Percentiles rank a stretch among this genome's conserved stretches.
phyloP scores from a whole-genome alignment of 495 filamentous ascomycete genomes.

The Neurospora africana region DNA sequence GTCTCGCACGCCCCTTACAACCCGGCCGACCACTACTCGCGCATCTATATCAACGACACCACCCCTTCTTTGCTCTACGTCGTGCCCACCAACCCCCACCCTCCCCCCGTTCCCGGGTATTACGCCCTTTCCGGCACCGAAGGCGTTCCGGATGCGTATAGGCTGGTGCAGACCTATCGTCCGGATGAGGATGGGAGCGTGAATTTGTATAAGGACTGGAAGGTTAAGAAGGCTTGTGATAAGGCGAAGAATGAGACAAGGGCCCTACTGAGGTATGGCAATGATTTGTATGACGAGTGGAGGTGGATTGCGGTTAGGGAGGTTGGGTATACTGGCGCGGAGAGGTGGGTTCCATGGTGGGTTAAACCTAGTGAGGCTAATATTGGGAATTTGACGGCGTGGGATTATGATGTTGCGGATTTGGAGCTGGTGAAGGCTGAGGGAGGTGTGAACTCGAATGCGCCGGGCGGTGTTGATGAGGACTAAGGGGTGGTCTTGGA shows the following conservation, averaged over 20 bases:
- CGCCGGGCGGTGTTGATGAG: conserved; percentile 14
- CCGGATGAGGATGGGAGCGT: conserved; percentile 1
- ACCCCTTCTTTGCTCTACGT: conserved; percentile 3
- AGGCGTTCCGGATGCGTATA: conserved; percentile 9
- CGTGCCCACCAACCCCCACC: conserved; percentile 16
- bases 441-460: conserved; percentile 10
- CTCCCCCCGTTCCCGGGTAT: conserved; percentile 17
- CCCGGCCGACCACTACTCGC: conserved; percentile 11
- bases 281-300: not conserved
- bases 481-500: not conserved
- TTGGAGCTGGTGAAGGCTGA: conserved; percentile 10
- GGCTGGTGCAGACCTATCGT: conserved; percentile 9
- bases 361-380: conserved; percentile 6
- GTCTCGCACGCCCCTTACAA: conserved; percentile 11
- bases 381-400: conserved; percentile 1
- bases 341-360: conserved; percentile 8
- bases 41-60: conserved; percentile 3
- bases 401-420: conserved; percentile 8
- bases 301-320: conserved; percentile 14
- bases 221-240: not conserved
- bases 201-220: conserved; percentile 4
- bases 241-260: not conserved
- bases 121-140: conserved; percentile 11
- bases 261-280: conserved; percentile 4
- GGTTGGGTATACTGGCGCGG: not conserved